Evolutionary conservation across 768 basidiomycete genomes (phyloP), one percentile per base, ranked within the genome.

Genomic region (Megacollybia marginata): DNA sequence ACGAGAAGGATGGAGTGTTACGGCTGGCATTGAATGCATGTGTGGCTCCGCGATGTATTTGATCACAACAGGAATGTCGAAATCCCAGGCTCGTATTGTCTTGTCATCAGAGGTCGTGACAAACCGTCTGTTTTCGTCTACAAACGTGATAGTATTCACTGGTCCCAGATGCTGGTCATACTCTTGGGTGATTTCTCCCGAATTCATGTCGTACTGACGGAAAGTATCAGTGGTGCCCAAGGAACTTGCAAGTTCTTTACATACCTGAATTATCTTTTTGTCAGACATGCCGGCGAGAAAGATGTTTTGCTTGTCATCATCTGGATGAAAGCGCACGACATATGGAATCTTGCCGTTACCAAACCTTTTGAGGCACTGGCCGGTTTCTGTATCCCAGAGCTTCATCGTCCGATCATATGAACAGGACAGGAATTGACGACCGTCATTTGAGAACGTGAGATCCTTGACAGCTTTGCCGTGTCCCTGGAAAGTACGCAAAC

Each of bases 11-110:
- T 98, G 93, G 23, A 95, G 68, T 5, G 93, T 94, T 44, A 98
- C 94, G 15, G 96, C 90, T 7, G 96, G 96, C 94, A 99, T 98
- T 15, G 92, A 96, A 69, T 99, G 94, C 96, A 99, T 98, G 62
- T 92, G 85, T 4, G 96, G 96, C 66, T 99, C 96, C 16, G 96
- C 95, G 52, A 98, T 98, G 65, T 97, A 96, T 67, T 99, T 99
- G 75, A 99, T 98, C 48, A 96, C 92, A 33, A 98, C 96, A 5
- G 96, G 96, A 54, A 99, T 98, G 67, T 99, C 96, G 65, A 87
- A 98, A 65, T 99, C 96, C 96, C 96, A 99, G 15, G 92, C 95
- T 42, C 96, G 85, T 54, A 99, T 96, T 2, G 93, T 96, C 71
- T 98, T 98, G 70, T 99, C 96, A 64, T 99, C 96, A 9, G 93